Evolutionary conservation across 495 filamentous ascomycete species (phyloP).

Genomic region (Hypoxylon perforatum): DNA sequence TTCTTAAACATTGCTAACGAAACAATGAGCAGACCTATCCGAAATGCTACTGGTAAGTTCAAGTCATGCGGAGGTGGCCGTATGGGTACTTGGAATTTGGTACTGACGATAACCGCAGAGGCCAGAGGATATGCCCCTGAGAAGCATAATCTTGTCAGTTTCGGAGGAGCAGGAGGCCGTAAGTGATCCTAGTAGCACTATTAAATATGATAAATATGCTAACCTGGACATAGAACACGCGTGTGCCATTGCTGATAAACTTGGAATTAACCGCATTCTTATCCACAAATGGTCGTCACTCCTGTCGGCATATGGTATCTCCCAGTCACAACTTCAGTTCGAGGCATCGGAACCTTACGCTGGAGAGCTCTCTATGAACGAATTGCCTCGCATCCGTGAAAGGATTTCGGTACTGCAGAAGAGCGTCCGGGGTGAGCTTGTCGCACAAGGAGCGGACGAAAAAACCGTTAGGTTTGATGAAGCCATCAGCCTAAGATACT

Average conservation of each 20-base stretch:
- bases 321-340: conserved; percentile 82
- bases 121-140: conserved; percentile 82
- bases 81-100: too few relatives aligned
- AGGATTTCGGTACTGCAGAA: conserved; percentile 53
- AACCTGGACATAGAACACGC: conserved; percentile 65
- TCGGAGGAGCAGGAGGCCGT: conserved; percentile 82
- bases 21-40: too few relatives aligned
- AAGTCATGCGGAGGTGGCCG: too few relatives aligned
- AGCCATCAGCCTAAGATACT: conserved; percentile 78
- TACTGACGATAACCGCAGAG: conserved; percentile 51
- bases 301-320: conserved; percentile 87
- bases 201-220: too few relatives aligned
- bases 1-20: too few relatives aligned
- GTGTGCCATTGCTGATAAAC: conserved; percentile 77
- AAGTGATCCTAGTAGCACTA: too few relatives aligned
- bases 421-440: conserved; percentile 64
- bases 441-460: conserved; percentile 70
- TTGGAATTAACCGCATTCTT: conserved; percentile 78
- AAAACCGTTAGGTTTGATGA: conserved; percentile 73
- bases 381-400: conserved; percentile 51
- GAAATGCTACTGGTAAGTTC: too few relatives aligned
- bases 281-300: conserved; percentile 85
- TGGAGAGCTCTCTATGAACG: conserved; percentile 1
- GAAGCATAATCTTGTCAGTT: conserved; percentile 78
- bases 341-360: conserved; percentile 71